A percentile compares a stretch with the other conserved stretches of the same genome.
phyloP scores from a whole-genome alignment of 371 early-diverging fungal genomes.

The Saksenaea vasiformis region DNA sequence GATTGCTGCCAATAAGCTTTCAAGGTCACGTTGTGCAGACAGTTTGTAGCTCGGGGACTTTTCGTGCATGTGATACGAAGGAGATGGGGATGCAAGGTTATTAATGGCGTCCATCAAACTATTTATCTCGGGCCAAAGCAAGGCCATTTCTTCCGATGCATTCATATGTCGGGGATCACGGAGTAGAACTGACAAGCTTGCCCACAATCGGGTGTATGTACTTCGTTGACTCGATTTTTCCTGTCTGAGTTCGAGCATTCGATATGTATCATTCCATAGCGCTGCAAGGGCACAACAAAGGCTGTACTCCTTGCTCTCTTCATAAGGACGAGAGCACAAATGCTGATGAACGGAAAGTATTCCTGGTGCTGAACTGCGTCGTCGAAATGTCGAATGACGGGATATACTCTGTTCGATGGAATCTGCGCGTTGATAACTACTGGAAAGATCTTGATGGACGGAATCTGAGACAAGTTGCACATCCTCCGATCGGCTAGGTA shows the following conservation, averaged over 20 bases:
- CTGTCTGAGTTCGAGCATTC: neutral
- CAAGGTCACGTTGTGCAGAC: neutral
- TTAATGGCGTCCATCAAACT: neutral
- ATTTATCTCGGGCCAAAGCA: constrained; percentile 40
- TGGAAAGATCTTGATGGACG: neutral
- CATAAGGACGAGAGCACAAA: neutral
- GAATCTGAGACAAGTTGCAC: neutral
- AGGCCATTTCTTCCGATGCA: constrained; percentile 81
- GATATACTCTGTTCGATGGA: neutral
- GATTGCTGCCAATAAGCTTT: neutral
- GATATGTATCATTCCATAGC: constrained; percentile 1
- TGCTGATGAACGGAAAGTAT: neutral
- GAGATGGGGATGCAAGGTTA: neutral
- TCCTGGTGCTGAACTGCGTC: neutral
- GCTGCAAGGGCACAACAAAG: constrained; percentile 4
- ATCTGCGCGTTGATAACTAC: neutral
- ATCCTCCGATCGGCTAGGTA: neutral
- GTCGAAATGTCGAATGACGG: neutral
- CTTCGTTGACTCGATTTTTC: neutral
- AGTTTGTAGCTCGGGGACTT: neutral
- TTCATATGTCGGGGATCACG: neutral
- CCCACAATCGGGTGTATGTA: neutral
- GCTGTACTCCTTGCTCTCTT: neutral
- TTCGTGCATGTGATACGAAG: constrained; percentile 3
- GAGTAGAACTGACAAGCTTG: neutral